Evolutionary conservation across 2,329 filamentous ascomycete genomes (phyloP), one percentile per base, ranked within the genome.

Genomic region (Apiospora malaysiana): DNA sequence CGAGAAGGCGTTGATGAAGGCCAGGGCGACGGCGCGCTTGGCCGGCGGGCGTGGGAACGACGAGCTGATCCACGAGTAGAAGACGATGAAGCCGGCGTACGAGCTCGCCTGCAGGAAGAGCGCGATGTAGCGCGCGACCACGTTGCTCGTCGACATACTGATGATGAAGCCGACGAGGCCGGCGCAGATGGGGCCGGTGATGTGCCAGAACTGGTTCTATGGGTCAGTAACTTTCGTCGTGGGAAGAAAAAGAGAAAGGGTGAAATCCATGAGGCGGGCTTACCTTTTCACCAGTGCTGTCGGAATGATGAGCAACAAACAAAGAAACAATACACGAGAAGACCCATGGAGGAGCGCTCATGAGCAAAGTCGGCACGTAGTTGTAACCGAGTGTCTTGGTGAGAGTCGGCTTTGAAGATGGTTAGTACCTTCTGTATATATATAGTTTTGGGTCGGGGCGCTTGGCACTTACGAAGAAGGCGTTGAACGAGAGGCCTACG

Each of bases 11-110:
- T 90, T 90, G 82, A 90, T 86, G 78, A 90, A 83, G 70, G 88
- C 88, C 63, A 90, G 87, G 25, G 88, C 88, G 1, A 89, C 88
- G 12, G 88, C 88, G 45, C 88, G 87, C 82, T 90, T 90, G 2
- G 88, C 88, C 0, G 88, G 88, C 0, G 87, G 88, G 0, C 88
- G 86, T 0, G 88, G 88, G 79, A 88, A 88, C 0, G 86, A 87
- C 0, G 85, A 87, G 68, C 83, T 85, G 76, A 89, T 89, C 87
- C 87, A 89, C 0, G 86, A 87, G 78, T 88, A 88, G 73, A 88
- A 86, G 68, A 89, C 86, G 76, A 88, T 88, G 80, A 87, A 87
- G 18, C 87, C 87, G 0, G 88, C 87, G 73, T 90, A 90, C 1
- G 87, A 85, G 42, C 82, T 83, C 0, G 88, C 85, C 75, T 89